A percentile compares a stretch with the other conserved stretches of the same genome.
phyloP scores from a whole-genome alignment of 352 stramenopile species.

The Globisporangium spiculum region DNA sequence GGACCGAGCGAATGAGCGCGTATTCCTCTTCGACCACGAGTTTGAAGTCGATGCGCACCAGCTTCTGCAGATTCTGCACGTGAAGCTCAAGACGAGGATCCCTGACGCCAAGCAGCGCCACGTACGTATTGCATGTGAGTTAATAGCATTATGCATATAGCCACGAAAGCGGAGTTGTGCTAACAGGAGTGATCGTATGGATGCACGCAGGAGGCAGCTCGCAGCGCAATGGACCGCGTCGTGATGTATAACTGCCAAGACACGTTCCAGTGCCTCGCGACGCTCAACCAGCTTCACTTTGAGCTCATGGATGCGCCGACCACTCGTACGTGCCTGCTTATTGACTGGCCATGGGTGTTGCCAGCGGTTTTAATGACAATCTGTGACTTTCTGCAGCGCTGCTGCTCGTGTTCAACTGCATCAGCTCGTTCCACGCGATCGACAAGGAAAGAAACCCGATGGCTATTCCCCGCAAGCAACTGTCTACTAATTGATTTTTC shows the following conservation, averaged over 20 bases:
- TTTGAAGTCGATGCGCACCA: conserved; percentile 30
- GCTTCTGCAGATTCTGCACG: conserved; percentile 24
- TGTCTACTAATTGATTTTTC: not conserved
- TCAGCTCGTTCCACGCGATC: conserved; percentile 64
- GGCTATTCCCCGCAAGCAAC: not conserved
- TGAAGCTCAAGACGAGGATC: conserved; percentile 13
- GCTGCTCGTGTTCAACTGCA: conserved; percentile 57
- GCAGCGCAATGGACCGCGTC: conserved; percentile 30
- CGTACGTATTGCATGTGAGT: conserved; percentile 6
- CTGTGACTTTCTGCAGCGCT: conserved; percentile 27
- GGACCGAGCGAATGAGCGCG: conserved; percentile 26
- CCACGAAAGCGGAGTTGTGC: no score
- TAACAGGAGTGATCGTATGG: not conserved
- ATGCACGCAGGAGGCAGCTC: conserved; percentile 8
- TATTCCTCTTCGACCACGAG: conserved; percentile 73
- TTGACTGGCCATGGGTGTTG: not conserved
- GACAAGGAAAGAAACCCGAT: conserved; percentile 40
- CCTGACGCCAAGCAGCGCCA: conserved; percentile 11
- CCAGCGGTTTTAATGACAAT: not conserved
- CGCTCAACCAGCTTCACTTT: conserved; percentile 71
- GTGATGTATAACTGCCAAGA: conserved; percentile 51
- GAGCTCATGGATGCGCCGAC: conserved; percentile 44
- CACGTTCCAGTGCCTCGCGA: conserved; percentile 73
- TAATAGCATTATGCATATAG: no score
- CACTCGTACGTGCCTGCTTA: conserved; percentile 30